phyloP scores from a whole-genome alignment of 768 basidiomycete species.

The Melanogaster broomeanus region DNA sequence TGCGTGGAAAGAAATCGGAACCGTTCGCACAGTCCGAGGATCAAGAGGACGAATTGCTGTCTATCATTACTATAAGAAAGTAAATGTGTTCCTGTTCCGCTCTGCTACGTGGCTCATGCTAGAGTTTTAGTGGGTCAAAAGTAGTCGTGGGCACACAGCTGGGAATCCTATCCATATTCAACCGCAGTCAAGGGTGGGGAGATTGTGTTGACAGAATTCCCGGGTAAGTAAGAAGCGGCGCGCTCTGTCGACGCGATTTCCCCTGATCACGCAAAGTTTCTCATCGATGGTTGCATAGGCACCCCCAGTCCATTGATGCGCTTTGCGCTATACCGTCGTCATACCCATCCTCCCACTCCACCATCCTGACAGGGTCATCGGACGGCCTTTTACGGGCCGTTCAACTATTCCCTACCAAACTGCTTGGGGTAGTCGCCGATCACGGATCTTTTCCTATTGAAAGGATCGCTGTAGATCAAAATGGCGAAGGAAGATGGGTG shows the following conservation, averaged over 20 bases:
- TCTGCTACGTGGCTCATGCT: neutral
- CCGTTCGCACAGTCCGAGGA: conserved; percentile 89
- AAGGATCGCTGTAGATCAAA: conserved; percentile 67
- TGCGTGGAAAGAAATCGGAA: conserved; percentile 76
- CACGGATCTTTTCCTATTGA: conserved; percentile 94
- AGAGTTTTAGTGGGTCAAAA: conserved; percentile 61
- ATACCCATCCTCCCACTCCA: conserved; percentile 61
- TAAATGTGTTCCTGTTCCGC: conserved; percentile 32
- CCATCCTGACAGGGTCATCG: conserved; percentile 87
- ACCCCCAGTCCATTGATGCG: conserved; percentile 89
- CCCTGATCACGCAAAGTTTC: neutral
- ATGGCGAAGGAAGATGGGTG: conserved; percentile 75
- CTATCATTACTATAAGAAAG: conserved; percentile 84
- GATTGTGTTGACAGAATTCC: conserved; percentile 92
- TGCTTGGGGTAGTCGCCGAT: conserved; percentile 87
- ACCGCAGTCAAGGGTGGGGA: conserved; percentile 82
- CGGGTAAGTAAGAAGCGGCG: conserved; percentile 51
- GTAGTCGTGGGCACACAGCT: conserved; percentile 86
- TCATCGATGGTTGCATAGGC: conserved; percentile 47
- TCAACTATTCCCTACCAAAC: conserved; percentile 84
- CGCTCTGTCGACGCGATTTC: neutral
- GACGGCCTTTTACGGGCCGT: conserved; percentile 90
- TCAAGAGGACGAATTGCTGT: conserved; percentile 93
- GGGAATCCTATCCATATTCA: conserved; percentile 89
- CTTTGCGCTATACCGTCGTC: conserved; percentile 70